A percentile compares a stretch with the other conserved stretches of the same genome.
phyloP scores from a whole-genome alignment of 805 yeast genomes.

The Starmerella geochares region DNA sequence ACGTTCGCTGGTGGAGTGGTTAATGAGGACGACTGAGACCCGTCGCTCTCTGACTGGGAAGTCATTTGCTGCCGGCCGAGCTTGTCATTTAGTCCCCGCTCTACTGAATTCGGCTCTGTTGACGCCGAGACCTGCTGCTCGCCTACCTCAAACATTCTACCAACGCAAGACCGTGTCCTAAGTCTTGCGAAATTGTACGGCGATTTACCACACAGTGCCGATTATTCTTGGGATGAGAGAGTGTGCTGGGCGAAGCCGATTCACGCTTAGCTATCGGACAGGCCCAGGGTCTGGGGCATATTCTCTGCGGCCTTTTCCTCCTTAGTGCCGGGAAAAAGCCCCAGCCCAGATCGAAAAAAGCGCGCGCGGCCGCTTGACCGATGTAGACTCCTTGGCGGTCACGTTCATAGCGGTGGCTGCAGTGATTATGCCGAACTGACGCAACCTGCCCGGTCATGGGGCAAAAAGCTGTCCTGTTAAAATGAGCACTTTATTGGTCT shows the following conservation, averaged over 20 bases:
- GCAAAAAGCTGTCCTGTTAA: too few species aligned
- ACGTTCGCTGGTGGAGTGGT: neutral
- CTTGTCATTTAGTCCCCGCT: neutral
- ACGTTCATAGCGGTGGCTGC: neutral
- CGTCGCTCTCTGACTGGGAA: neutral
- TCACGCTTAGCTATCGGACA: neutral
- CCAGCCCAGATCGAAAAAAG: neutral
- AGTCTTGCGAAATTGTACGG: neutral
- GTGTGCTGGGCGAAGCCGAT: neutral
- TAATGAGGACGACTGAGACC: slow-evolving; percentile 2
- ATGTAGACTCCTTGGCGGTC: neutral
- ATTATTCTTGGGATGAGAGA: neutral
- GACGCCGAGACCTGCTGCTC: neutral
- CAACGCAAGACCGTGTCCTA: neutral
- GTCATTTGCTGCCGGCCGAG: neutral
- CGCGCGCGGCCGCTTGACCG: neutral
- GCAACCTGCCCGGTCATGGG: neutral
- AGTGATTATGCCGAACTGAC: slow-evolving; percentile 1
- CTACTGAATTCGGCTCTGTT: neutral
- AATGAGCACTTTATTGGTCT: too few species aligned
- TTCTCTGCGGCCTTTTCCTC: neutral
- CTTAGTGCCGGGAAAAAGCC: neutral
- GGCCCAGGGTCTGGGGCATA: slow-evolving; percentile 1
- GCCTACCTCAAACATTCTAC: neutral
- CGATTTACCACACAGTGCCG: neutral